Evolutionary conservation across 2,329 filamentous ascomycete genomes (phyloP).

Genomic region (Nemania sp.): DNA sequence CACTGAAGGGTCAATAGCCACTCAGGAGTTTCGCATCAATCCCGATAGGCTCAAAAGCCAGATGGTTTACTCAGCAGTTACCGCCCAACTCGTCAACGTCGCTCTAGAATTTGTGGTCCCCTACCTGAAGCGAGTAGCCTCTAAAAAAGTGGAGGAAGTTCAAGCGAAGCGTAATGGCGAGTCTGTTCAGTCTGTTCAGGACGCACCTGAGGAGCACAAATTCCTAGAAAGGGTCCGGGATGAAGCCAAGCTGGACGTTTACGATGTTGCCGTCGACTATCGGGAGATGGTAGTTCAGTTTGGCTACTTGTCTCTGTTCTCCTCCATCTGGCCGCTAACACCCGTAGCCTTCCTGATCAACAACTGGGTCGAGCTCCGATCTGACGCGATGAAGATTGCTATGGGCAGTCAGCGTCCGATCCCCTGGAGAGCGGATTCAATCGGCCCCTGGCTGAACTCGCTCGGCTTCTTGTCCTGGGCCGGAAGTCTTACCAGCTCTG

Average conservation of each 20-base stretch:
- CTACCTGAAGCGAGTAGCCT: constrained; percentile 81
- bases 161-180: constrained; percentile 67
- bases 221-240: constrained; percentile 86
- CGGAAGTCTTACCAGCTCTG: constrained; percentile 86
- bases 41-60: constrained; percentile 86
- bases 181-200: constrained; percentile 64
- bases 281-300: constrained; percentile 93
- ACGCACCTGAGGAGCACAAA: constrained; percentile 79
- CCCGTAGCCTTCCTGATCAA: constrained; percentile 90
- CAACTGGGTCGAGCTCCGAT: constrained; percentile 95
- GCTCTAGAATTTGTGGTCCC: constrained; percentile 87
- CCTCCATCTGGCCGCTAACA: constrained; percentile 94
- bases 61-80: constrained; percentile 96
- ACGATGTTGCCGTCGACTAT: constrained; percentile 91
- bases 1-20: constrained; percentile 76
- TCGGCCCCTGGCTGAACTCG: constrained; percentile 90
- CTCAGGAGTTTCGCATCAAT: constrained; percentile 81
- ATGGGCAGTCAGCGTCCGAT: constrained; percentile 89
- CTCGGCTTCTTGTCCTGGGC: constrained; percentile 94
- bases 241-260: constrained; percentile 83
- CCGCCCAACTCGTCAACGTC: constrained; percentile 90
- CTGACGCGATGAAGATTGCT: constrained; percentile 94
- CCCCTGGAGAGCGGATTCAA: constrained; percentile 90
- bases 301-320: constrained; percentile 88
- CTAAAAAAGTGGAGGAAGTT: constrained; percentile 82